These are phyloP conservation scores for Blastocystis sp. DNA, from an alignment of 352 stramenopile species.

Conservation along the genomic window DNA sequence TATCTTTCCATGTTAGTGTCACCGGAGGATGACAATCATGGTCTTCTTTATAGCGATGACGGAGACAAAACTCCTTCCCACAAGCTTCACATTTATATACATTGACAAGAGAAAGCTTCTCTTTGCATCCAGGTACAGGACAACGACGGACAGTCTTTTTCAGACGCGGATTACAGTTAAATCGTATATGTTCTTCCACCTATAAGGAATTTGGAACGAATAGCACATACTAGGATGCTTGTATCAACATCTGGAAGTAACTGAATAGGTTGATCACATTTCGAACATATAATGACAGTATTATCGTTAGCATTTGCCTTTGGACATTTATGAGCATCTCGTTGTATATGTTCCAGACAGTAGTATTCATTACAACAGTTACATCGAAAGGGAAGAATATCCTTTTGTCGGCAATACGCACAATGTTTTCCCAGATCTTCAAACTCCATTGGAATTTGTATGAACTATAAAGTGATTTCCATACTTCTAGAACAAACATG, in stretches of 20 bases:
- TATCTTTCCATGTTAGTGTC: not conserved
- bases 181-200: constrained; percentile 46
- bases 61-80: constrained; percentile 33
- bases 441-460: constrained; percentile 44
- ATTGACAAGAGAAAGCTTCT: constrained; percentile 58
- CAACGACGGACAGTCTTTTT: constrained; percentile 38
- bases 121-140: constrained; percentile 53
- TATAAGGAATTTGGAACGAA: constrained; percentile 10
- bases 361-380: constrained; percentile 50
- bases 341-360: constrained; percentile 41
- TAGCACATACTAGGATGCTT: not conserved
- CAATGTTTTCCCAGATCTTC: constrained; percentile 59
- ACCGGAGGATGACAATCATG: constrained; percentile 33
- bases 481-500: constrained; percentile 2
- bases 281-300: constrained; percentile 21
- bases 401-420: constrained; percentile 43
- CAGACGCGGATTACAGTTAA: constrained; percentile 15
- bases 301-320: constrained; percentile 23
- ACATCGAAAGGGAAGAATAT: constrained; percentile 57
- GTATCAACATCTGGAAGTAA: constrained; percentile 15
- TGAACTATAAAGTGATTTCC: constrained; percentile 4
- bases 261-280: constrained; percentile 46
- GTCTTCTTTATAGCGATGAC: constrained; percentile 48
- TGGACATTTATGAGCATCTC: constrained; percentile 44
- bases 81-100: constrained; percentile 51